These are phyloP conservation scores for Leucocoprinus sp. DNA, from an alignment of 768 basidiomycete species.

Conservation along the genomic window DNA sequence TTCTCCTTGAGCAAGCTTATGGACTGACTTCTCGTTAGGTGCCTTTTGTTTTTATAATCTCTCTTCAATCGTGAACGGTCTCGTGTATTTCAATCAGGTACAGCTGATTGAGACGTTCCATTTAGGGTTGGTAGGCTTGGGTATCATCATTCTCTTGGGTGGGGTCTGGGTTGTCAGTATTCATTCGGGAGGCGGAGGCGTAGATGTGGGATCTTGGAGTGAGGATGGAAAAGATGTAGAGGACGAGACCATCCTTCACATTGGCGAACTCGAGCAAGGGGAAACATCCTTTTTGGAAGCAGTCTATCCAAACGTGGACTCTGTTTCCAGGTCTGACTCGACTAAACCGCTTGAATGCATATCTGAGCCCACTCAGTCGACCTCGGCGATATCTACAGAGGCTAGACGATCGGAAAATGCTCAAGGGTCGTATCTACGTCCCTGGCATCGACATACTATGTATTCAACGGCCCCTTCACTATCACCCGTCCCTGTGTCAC, in stretches of 20 bases:
- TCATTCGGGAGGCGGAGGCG: conserved; percentile 48
- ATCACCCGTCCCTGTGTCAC: neutral
- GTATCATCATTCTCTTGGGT: conserved; percentile 68
- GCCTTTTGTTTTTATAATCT: conserved; percentile 96
- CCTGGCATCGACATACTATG: conserved; percentile 3
- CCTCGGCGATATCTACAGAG: neutral
- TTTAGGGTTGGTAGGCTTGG: conserved; percentile 66
- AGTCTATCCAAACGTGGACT: neutral
- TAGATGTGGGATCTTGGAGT: conserved; percentile 39
- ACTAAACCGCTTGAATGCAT: conserved; percentile 15
- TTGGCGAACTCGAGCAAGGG: conserved; percentile 18
- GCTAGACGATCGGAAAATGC: neutral
- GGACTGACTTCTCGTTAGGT: conserved; percentile 32
- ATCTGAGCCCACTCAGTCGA: conserved; percentile 1
- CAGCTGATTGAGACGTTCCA: conserved; percentile 59
- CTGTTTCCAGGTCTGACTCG: neutral
- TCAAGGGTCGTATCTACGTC: neutral
- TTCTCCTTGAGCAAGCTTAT: conserved; percentile 8
- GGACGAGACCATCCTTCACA: conserved; percentile 17
- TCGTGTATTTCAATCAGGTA: conserved; percentile 87
- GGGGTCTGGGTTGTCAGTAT: conserved; percentile 91
- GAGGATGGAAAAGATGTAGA: conserved; percentile 31
- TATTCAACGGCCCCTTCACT: neutral
- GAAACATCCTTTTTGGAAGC: neutral
- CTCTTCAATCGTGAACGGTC: conserved; percentile 82